phyloP scores from a whole-genome alignment of 192 early-diverging fungal species.

The Powellomyces hirtus region DNA sequence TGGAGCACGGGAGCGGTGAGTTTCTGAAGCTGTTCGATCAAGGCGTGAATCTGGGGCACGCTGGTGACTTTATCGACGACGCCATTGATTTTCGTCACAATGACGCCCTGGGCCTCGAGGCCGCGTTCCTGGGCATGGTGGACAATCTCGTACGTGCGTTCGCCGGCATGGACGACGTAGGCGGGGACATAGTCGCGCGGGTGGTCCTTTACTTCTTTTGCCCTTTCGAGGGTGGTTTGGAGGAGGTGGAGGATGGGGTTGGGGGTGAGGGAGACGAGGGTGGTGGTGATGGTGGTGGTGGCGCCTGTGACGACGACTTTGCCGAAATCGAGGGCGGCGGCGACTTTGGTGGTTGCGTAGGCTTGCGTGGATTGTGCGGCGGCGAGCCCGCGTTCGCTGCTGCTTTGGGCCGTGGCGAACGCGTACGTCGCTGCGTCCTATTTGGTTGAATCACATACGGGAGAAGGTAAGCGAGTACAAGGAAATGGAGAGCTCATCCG shows the following conservation, averaged over 20 bases:
- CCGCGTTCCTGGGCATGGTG: constrained; percentile 28
- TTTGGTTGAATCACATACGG: too few relatives aligned
- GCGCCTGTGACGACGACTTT: constrained; percentile 42
- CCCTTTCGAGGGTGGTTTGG: constrained; percentile 29
- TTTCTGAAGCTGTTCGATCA: constrained; percentile 47
- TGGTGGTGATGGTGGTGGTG: constrained; percentile 56
- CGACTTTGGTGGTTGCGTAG: constrained; percentile 31
- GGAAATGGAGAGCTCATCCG: too few relatives aligned
- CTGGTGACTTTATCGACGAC: constrained; percentile 41
- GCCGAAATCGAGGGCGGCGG: constrained; percentile 30
- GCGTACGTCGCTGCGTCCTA: constrained; percentile 29
- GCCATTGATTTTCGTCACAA: constrained; percentile 52
- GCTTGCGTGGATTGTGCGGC: constrained; percentile 15
- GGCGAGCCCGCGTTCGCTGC: constrained; percentile 12
- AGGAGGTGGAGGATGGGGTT: constrained; percentile 43
- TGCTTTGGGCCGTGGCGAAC: constrained; percentile 6
- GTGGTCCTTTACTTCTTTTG: constrained; percentile 40
- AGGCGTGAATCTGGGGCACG: constrained; percentile 36
- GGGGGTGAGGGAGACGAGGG: constrained; percentile 49
- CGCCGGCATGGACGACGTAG: constrained; percentile 46
- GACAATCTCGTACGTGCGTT: constrained; percentile 50
- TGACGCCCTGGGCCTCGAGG: constrained; percentile 41
- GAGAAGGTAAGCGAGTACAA: too few relatives aligned
- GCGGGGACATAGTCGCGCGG: constrained; percentile 35
- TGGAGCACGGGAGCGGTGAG: constrained; percentile 37